A percentile compares a stretch with the other conserved stretches of the same genome.
Evolutionary conservation across 371 early-diverging fungal genomes (phyloP).

Genomic region (Catenaria anguillulae): DNA sequence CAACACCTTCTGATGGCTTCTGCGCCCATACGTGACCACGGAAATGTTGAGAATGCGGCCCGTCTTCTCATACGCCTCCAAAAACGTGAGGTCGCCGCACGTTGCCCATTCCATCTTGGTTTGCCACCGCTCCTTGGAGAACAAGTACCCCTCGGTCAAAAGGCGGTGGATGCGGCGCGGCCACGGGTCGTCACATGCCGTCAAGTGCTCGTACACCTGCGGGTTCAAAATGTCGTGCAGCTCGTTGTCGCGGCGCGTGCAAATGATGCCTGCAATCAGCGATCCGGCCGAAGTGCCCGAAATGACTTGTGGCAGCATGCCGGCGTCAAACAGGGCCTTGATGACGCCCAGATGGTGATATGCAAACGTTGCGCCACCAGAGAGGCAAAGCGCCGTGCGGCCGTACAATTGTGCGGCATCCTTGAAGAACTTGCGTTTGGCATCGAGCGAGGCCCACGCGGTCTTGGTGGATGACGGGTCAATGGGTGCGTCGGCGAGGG

Average conservation of each 20-base stretch:
- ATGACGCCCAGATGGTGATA: conserved; percentile 57
- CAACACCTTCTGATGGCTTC: conserved; percentile 40
- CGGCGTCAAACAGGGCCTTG: conserved; percentile 47
- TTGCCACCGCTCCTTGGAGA: conserved; percentile 10
- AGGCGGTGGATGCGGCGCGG: background rate
- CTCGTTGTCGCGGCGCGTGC: conserved; percentile 53
- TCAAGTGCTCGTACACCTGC: conserved; percentile 11
- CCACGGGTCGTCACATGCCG: conserved; percentile 13
- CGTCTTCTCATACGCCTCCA: conserved; percentile 49
- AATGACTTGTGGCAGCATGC: conserved; percentile 50
- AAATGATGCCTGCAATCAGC: conserved; percentile 52
- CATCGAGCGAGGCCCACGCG: conserved; percentile 9
- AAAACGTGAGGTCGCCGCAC: conserved; percentile 53
- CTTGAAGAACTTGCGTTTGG: conserved; percentile 23
- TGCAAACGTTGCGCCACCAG: conserved; percentile 32
- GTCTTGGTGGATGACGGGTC: background rate
- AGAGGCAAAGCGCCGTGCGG: conserved; percentile 37
- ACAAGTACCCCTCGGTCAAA: background rate
- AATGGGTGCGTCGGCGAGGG: background rate
- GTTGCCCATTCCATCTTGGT: conserved; percentile 13
- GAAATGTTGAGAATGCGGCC: conserved; percentile 54
- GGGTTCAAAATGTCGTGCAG: conserved; percentile 20
- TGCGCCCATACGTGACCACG: conserved; percentile 59
- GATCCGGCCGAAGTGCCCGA: conserved; percentile 56
- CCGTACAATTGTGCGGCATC: conserved; percentile 19